Conservation (phyloP, 139 green algal species). For the Edaphochlamys debaryana region DNA sequence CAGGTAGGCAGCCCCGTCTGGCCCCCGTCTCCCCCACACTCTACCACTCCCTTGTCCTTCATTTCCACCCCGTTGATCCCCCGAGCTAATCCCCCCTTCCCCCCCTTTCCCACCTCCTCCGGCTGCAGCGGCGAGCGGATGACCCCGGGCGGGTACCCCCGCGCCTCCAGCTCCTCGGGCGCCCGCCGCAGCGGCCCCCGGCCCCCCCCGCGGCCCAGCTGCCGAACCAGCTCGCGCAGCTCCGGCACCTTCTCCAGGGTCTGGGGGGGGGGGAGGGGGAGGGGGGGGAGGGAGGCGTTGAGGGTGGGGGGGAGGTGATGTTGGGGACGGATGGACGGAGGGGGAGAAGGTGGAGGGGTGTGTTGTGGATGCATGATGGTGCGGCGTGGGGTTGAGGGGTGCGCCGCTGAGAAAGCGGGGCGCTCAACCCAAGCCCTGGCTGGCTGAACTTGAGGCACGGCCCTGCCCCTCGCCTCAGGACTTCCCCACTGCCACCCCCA, state of each 20-base stretch:
- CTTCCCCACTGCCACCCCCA: too few relatives aligned
- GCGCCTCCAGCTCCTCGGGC: slow-evolving; percentile 72
- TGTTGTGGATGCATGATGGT: neutral
- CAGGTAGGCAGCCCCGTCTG: too few relatives aligned
- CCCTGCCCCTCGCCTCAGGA: too few relatives aligned
- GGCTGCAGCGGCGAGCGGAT: slow-evolving; percentile 83
- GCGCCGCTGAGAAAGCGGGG: too few relatives aligned
- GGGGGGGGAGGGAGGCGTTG: neutral
- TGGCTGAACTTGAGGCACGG: too few relatives aligned
- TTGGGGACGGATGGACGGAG: neutral
- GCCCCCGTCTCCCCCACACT: too few relatives aligned
- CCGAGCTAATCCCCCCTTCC: neutral
- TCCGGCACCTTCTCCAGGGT: slow-evolving; percentile 86
- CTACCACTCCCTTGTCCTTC: too few relatives aligned
- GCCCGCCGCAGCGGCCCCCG: slow-evolving; percentile 80
- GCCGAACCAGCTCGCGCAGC: slow-evolving; percentile 85
- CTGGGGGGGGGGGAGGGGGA: neutral
- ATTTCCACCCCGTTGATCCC: too few relatives aligned
- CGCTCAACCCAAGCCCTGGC: too few relatives aligned
- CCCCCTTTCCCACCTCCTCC: slow-evolving; percentile 74
- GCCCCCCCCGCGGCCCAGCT: slow-evolving; percentile 80
- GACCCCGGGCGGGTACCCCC: slow-evolving; percentile 73
- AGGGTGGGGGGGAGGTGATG: neutral
- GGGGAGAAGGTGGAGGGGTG: neutral
- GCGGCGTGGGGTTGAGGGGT: too few relatives aligned